Evolutionary conservation across 495 filamentous ascomycete species (phyloP).

Genomic region (Entonaema liquescens): DNA sequence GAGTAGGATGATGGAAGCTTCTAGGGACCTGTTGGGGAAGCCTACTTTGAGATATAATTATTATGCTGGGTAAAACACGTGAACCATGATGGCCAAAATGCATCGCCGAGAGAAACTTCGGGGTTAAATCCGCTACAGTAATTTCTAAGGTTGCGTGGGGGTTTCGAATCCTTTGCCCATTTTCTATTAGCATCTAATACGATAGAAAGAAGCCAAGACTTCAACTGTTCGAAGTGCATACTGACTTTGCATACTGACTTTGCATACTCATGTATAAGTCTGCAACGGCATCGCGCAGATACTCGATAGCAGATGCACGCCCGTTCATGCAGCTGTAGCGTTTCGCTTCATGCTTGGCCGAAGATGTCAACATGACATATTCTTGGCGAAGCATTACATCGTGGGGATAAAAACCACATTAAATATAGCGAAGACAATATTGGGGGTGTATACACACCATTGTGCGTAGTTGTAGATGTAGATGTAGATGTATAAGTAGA

Average conservation of each 20-base stretch:
- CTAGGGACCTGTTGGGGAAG: not conserved
- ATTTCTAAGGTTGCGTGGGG: slow-evolving; percentile 1
- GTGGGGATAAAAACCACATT: not conserved
- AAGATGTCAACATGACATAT: not conserved
- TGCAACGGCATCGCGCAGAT: not conserved
- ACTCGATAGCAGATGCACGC: slow-evolving; percentile 2
- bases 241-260: not conserved
- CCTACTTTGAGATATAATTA: not conserved
- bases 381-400: slow-evolving; percentile 1
- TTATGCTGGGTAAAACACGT: not conserved
- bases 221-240: not conserved
- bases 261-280: not conserved
- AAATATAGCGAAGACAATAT: not conserved
- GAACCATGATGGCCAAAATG: not conserved
- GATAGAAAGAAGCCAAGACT: not conserved
- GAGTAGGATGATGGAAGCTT: not conserved
- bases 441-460: not conserved
- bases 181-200: not conserved
- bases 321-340: slow-evolving; percentile 10
- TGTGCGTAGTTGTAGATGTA: not conserved
- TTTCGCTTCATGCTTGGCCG: slow-evolving; percentile 4
- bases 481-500: not conserved
- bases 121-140: not conserved
- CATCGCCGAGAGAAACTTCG: not conserved
- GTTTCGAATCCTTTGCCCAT: slow-evolving; percentile 4